Conservation (phyloP, 1,284 basidiomycete genomes). For the Cystobasidium sp. region DNA sequence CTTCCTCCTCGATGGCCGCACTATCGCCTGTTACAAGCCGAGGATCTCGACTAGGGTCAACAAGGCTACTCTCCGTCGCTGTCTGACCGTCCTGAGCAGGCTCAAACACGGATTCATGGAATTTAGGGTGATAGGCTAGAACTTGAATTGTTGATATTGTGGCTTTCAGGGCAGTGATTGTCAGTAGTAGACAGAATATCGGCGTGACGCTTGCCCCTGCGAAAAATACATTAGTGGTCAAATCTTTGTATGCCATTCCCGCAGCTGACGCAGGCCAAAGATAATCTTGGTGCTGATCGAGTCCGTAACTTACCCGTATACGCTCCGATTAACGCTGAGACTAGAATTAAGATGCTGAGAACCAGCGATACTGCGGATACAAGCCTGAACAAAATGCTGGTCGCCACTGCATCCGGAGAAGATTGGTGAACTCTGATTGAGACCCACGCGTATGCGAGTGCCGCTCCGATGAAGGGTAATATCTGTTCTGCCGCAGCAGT, state of each 20-base stretch:
- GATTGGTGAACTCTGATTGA: neutral
- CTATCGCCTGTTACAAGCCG: neutral
- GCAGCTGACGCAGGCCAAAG: neutral
- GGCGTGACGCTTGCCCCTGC: neutral
- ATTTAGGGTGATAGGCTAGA: neutral
- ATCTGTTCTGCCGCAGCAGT: neutral
- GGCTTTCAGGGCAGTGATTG: neutral
- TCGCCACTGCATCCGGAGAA: neutral
- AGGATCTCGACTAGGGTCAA: neutral
- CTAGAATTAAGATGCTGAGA: neutral
- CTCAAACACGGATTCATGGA: neutral
- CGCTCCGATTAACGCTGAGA: neutral
- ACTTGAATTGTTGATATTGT: neutral
- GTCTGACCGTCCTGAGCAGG: neutral
- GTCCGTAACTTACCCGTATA: neutral
- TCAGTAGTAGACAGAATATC: neutral
- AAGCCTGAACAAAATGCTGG: neutral
- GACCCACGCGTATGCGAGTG: neutral
- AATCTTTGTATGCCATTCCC: neutral
- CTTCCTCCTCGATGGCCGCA: neutral
- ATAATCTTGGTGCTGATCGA: neutral
- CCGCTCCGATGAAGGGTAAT: neutral
- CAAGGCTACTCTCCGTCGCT: neutral
- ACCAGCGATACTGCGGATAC: neutral
- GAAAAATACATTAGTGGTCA: neutral